Conservation (phyloP, 768 basidiomycete species). For the Rickenella mellea region DNA sequence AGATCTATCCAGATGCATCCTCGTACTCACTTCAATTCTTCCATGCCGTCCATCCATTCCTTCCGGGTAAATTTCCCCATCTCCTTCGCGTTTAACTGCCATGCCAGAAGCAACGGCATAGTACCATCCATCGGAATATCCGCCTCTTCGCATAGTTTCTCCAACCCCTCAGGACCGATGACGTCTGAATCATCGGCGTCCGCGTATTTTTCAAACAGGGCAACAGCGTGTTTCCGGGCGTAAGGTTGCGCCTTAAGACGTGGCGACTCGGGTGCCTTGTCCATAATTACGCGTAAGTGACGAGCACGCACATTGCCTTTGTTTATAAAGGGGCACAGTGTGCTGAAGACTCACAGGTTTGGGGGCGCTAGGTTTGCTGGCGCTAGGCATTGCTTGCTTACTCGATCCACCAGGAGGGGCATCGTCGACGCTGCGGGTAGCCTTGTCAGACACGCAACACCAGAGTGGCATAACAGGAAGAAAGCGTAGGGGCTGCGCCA, state of each 20-base stretch:
- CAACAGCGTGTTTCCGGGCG: constrained; percentile 36
- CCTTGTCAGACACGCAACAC: constrained; percentile 52
- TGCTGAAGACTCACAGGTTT: constrained; percentile 19
- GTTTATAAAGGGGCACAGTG: constrained; percentile 8
- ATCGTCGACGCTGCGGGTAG: constrained; percentile 41
- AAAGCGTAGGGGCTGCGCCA: constrained; percentile 24
- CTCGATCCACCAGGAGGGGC: constrained; percentile 13
- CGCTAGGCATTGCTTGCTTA: constrained; percentile 11
- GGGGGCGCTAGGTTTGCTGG: neutral
- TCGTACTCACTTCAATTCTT: constrained; percentile 31
- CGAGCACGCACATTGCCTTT: constrained; percentile 4
- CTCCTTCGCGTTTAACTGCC: constrained; percentile 62
- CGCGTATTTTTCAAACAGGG: constrained; percentile 54
- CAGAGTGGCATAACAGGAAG: constrained; percentile 50
- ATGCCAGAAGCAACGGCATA: constrained; percentile 62
- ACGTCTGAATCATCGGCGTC: constrained; percentile 39
- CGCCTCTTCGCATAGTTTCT: constrained; percentile 59
- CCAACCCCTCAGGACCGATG: constrained; percentile 69
- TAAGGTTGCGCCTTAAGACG: constrained; percentile 29
- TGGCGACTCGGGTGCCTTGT: constrained; percentile 10
- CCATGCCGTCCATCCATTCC: constrained; percentile 61
- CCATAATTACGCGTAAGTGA: constrained; percentile 6
- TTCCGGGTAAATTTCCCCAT: constrained; percentile 63
- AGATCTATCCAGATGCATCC: neutral
- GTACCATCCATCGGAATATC: constrained; percentile 67